phyloP scores from a whole-genome alignment of 1,284 basidiomycete genomes.

The Tilletia walkeri region DNA sequence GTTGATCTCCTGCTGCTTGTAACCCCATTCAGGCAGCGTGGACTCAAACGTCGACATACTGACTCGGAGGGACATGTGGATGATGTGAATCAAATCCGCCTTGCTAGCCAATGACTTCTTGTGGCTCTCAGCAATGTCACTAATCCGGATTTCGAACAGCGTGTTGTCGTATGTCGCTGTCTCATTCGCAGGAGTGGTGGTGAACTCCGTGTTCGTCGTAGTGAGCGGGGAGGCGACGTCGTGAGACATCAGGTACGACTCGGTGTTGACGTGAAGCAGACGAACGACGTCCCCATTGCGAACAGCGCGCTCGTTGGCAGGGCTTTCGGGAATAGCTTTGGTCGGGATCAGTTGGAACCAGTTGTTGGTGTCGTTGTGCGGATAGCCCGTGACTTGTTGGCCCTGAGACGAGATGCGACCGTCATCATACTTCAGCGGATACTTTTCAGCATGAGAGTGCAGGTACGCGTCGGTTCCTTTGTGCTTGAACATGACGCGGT shows the following conservation, averaged over 20 bases:
- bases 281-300: slow-evolving; percentile 85
- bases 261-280: slow-evolving; percentile 80
- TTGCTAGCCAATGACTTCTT: slow-evolving; percentile 36
- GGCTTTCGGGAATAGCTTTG: slow-evolving; percentile 70
- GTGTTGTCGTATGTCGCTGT: slow-evolving; percentile 56
- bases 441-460: slow-evolving; percentile 85
- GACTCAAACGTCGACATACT: slow-evolving; percentile 87
- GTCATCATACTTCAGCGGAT: slow-evolving; percentile 92
- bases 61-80: slow-evolving; percentile 86
- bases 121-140: slow-evolving; percentile 25
- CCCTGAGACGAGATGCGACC: slow-evolving; percentile 93
- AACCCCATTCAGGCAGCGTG: slow-evolving; percentile 87
- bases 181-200: slow-evolving; percentile 62
- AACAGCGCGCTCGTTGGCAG: slow-evolving; percentile 79
- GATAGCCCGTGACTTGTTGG: slow-evolving; percentile 98
- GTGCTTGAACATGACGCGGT: slow-evolving; percentile 82
- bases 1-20: slow-evolving; percentile 95
- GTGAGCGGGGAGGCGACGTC: slow-evolving; percentile 96
- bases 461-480: slow-evolving; percentile 88
- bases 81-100: slow-evolving; percentile 46
- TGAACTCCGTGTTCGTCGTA: slow-evolving; percentile 98
- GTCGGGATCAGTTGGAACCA: slow-evolving; percentile 93
- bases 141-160: slow-evolving; percentile 47
- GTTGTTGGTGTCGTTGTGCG: slow-evolving; percentile 89
- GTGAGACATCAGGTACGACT: slow-evolving; percentile 82